These are phyloP conservation scores for Inosperma sp. DNA, from an alignment of 768 basidiomycete species.

Conservation along the genomic window DNA sequence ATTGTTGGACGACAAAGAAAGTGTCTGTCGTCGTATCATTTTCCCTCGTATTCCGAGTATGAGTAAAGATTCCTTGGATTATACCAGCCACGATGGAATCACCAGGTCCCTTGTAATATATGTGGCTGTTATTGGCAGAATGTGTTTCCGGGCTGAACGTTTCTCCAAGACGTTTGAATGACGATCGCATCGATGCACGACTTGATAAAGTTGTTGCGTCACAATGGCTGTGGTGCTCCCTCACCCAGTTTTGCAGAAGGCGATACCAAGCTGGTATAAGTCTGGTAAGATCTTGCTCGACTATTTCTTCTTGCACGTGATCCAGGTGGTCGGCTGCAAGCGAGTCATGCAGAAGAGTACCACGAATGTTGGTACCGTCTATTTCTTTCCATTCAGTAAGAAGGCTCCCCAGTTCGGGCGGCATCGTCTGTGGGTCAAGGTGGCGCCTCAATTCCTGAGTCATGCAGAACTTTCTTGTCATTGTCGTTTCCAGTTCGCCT, in stretches of 20 bases:
- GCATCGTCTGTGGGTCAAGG: background rate
- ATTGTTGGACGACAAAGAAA: constrained; percentile 7
- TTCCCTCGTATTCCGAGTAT: background rate
- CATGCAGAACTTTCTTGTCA: background rate
- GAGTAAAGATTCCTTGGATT: background rate
- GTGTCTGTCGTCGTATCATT: background rate
- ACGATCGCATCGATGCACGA: background rate
- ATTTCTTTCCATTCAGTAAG: too few relatives aligned
- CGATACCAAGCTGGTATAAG: background rate
- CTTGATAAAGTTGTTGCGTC: background rate
- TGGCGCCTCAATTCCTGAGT: background rate
- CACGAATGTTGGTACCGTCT: background rate
- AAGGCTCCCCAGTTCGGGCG: background rate
- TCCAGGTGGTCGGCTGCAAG: background rate
- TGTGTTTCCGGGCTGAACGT: background rate
- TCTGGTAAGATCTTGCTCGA: background rate
- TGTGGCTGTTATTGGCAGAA: background rate
- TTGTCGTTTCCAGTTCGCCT: background rate
- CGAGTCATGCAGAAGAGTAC: constrained; percentile 1
- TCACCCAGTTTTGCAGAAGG: background rate
- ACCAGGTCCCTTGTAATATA: background rate
- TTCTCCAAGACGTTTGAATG: background rate
- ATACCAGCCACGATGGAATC: background rate
- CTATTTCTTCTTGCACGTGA: background rate
- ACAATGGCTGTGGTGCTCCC: background rate